Base-by-base conservation (phyloP, 2,329 filamentous ascomycete genomes). In the Nemania abortiva region DNA sequence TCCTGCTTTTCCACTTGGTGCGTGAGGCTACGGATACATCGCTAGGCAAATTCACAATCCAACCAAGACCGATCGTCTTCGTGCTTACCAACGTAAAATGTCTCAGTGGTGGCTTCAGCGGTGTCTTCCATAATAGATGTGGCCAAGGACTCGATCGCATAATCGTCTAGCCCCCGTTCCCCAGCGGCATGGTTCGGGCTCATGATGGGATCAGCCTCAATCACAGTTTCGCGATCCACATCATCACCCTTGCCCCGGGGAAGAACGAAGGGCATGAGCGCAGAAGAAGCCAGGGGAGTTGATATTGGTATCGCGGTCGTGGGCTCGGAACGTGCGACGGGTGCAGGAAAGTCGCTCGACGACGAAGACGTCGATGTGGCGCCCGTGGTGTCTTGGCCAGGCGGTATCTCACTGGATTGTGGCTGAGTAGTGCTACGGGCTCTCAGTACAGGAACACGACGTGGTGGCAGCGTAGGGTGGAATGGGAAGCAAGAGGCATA, bases 101-200 rank as follows among this genome's bases (percentile, higher is more conserved):
- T 69, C 49, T 65, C 66, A 31, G 55, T 62, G 6, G 66, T 69
- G 9, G 66, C 66, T 47, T 69, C 66, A 27, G 31, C 31, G 7
- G 62, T 61, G 60, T 69, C 62, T n/a, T 69, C 66, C 66, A 69
- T 66, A 18, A 69, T 65, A 47, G 66, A 69, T 6, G 50, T 61
- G 10, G 66, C 61, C 50, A 69, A 62, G 9, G 66, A 69, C 52
- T 69, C 61, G 53, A 69, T 69, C 42, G 66, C 66, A 37, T 69
- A 69, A 37, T 65, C 66, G 29, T 69, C 66, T 18, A 50, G 52
- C n/a, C 57, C 66, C 65, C 66, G 66, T 13, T 57, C 60, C 34
- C 27, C 45, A 15, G 49, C 24, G 37, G 13, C 27, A 34, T 13
- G 22, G 37, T 62, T 52, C 13, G 34, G 29, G 50, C 22, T 13